These are phyloP conservation scores for Ensete glaucum DNA, from an alignment of 176 grass and related monocot genomes.

Conservation along the genomic window DNA sequence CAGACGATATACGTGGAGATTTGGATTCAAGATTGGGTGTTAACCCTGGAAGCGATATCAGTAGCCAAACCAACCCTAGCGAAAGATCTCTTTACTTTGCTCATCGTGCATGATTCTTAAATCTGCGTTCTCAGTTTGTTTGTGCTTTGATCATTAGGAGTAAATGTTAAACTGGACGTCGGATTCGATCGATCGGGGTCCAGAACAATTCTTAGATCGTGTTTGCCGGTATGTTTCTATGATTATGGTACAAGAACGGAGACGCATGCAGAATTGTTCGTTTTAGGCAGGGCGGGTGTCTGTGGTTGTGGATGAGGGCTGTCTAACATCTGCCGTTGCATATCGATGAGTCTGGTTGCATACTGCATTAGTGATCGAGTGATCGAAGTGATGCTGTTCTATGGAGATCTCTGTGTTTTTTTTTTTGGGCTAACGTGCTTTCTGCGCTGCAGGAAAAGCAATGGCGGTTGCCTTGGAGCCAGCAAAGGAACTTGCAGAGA, in stretches of 20 bases:
- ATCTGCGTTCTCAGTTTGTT: no score
- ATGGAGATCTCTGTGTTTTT: background rate
- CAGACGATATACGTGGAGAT: background rate
- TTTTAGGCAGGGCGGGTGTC: no score
- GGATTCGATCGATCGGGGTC: background rate
- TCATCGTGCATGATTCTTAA: background rate
- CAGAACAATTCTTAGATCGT: background rate
- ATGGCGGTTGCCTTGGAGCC: slow-evolving; percentile 78
- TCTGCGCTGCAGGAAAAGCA: slow-evolving; percentile 38
- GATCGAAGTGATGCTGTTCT: background rate
- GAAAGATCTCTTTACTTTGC: background rate
- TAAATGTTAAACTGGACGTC: background rate
- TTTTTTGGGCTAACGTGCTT: background rate
- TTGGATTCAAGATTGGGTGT: background rate
- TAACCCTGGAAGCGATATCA: background rate
- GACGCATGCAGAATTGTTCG: no score
- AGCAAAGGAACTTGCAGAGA: slow-evolving; percentile 51
- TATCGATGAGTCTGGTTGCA: no score
- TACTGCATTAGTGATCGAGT: background rate
- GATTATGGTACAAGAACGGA: no score
- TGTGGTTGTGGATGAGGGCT: no score
- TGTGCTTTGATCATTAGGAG: background rate
- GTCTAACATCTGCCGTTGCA: no score
- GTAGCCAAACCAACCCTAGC: background rate
- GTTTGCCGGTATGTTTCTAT: no score